Percentiles rank a stretch among this genome's conserved stretches.
phyloP scores from a whole-genome alignment of 1,139 yeast genomes.

The Pichia sp. region DNA sequence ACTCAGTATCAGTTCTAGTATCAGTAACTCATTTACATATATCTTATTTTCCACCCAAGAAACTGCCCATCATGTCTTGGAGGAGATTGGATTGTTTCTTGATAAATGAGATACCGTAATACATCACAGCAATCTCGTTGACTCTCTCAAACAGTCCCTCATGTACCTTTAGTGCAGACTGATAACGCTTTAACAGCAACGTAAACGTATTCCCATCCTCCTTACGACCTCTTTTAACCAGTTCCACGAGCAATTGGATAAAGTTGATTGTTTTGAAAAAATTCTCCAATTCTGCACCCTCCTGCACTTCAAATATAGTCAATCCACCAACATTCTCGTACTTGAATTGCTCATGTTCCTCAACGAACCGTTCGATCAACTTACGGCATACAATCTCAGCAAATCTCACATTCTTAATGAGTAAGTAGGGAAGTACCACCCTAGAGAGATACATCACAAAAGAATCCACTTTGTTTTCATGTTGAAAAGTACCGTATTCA shows the following conservation, averaged over 20 bases:
- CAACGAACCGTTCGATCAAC: slow-evolving; percentile 15
- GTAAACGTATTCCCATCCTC: slow-evolving; percentile 22
- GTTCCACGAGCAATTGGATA: slow-evolving; percentile 57
- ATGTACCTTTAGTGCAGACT: slow-evolving; percentile 36
- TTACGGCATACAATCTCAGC: slow-evolving; percentile 17
- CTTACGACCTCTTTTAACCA: slow-evolving; percentile 49
- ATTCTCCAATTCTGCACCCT: slow-evolving; percentile 17
- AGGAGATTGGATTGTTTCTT: slow-evolving; percentile 60
- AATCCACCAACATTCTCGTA: slow-evolving; percentile 12
- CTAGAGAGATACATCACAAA: slow-evolving; percentile 23
- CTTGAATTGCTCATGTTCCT: slow-evolving; percentile 3
- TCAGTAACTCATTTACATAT: not conserved
- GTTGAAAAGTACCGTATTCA: slow-evolving; percentile 18
- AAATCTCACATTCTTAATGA: slow-evolving; percentile 22
- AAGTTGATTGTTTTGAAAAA: slow-evolving; percentile 52
- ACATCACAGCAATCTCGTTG: slow-evolving; percentile 39
- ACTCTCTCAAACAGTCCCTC: slow-evolving; percentile 41
- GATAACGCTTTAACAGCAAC: slow-evolving; percentile 25
- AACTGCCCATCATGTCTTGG: slow-evolving; percentile 82
- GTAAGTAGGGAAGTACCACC: slow-evolving; percentile 25
- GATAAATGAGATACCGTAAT: slow-evolving; percentile 50
- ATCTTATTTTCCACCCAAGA: slow-evolving; percentile 35
- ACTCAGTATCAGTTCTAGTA: too few species aligned
- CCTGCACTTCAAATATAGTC: slow-evolving; percentile 13
- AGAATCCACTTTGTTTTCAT: slow-evolving; percentile 12